A percentile compares a stretch with the other conserved stretches of the same genome.
phyloP scores from a whole-genome alignment of 345 rosid genomes.

The Melaleuca quinquenervia region DNA sequence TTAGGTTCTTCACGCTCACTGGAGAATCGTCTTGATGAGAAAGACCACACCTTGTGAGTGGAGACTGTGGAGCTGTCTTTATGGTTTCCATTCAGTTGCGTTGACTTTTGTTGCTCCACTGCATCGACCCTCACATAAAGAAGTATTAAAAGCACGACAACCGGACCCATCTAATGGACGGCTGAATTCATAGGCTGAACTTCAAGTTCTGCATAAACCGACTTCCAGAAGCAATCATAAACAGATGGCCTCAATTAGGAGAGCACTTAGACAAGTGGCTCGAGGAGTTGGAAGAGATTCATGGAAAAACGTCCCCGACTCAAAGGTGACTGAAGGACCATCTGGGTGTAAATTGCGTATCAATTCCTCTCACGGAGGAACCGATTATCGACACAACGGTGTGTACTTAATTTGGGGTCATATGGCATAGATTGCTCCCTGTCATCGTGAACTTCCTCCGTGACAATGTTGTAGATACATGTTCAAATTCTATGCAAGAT shows the following conservation, averaged over 20 bases:
- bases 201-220: not conserved
- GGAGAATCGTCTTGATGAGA: not conserved
- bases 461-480: not conserved
- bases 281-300: not conserved
- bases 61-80: not conserved
- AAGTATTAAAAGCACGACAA: not conserved
- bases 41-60: not conserved
- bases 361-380: not conserved
- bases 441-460: not conserved
- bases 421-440: not conserved
- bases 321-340: not conserved
- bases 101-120: not conserved
- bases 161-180: not conserved
- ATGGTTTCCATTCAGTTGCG: too few species aligned
- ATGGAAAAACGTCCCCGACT: not conserved
- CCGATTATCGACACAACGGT: not conserved
- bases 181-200: not conserved
- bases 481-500: not conserved
- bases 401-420: not conserved
- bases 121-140: not conserved
- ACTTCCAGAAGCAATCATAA: not conserved
- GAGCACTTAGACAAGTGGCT: not conserved
- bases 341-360: not conserved
- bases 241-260: not conserved
- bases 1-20: not conserved